Conservation (phyloP, 2,329 filamentous ascomycete genomes). For the Cordyceps pruinosa region DNA sequence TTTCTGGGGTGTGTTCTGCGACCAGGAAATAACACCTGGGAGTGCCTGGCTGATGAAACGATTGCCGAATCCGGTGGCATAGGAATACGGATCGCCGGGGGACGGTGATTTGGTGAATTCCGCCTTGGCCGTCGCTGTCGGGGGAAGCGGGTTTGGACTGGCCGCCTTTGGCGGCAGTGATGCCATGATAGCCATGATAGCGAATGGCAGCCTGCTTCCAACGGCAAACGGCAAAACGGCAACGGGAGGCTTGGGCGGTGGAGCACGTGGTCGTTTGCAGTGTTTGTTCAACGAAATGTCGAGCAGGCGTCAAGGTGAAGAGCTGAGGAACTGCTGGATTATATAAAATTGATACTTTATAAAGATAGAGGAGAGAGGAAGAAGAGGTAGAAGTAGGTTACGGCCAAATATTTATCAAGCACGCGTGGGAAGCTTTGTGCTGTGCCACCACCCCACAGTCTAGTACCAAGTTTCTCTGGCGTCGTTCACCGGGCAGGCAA, state of each 20-base stretch:
- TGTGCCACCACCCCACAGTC: slow-evolving; percentile 4
- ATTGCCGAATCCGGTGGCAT: slow-evolving; percentile 52
- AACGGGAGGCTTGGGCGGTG: neutral
- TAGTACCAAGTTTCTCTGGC: neutral
- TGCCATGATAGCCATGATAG: neutral
- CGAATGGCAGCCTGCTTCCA: neutral
- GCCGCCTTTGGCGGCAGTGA: neutral
- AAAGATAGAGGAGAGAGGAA: neutral
- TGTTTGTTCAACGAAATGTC: neutral
- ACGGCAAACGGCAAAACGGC: too few relatives aligned
- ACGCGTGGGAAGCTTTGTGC: slow-evolving; percentile 4
- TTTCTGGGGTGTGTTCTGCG: slow-evolving; percentile 39
- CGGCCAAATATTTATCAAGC: slow-evolving; percentile 8
- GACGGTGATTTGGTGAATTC: slow-evolving; percentile 19
- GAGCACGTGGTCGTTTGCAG: neutral
- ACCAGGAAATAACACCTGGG: slow-evolving; percentile 36
- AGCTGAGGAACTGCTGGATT: neutral
- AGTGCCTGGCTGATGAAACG: slow-evolving; percentile 40
- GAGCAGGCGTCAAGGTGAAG: neutral
- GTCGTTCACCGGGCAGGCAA: slow-evolving; percentile 6
- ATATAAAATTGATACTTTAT: too few relatives aligned
- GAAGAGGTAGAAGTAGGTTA: neutral
- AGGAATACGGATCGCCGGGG: slow-evolving; percentile 38
- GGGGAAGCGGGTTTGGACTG: neutral
- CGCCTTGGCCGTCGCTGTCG: slow-evolving; percentile 16